A percentile compares a stretch with the other conserved stretches of the same genome.
Evolutionary conservation across 2,329 filamentous ascomycete species (phyloP).

Genomic region (Colletotrichum cordylinicola): DNA sequence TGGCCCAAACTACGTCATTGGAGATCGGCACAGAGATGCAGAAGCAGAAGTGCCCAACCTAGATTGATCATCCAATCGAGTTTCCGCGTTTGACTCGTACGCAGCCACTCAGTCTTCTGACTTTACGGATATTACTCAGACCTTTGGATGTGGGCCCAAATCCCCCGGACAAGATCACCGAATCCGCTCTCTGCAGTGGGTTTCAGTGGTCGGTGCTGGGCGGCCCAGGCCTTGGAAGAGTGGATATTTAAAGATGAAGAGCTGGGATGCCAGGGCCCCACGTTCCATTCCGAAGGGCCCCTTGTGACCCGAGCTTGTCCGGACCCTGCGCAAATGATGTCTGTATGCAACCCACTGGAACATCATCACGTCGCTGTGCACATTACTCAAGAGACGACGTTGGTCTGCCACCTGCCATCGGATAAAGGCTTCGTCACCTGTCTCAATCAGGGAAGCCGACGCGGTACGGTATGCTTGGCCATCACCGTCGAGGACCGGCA

Average conservation of each 20-base stretch:
- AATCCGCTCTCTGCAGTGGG: not conserved
- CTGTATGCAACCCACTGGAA: not conserved
- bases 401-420: not conserved
- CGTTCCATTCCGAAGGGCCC: not conserved
- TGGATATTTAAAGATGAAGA: not conserved
- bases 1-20: not conserved
- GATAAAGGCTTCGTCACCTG: not conserved
- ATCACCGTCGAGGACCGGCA: not conserved
- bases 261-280: not conserved
- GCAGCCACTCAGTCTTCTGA: not conserved
- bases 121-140: not conserved
- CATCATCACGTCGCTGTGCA: not conserved
- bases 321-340: not conserved
- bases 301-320: not conserved
- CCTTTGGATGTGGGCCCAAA: not conserved
- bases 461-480: not conserved
- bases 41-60: not conserved
- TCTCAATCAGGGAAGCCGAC: not conserved
- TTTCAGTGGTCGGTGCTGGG: not conserved
- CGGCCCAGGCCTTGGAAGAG: not conserved
- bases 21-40: not conserved
- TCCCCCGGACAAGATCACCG: not conserved
- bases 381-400: not conserved
- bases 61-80: not conserved
- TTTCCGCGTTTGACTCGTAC: not conserved